Percentiles rank a stretch among this genome's conserved stretches.
Evolutionary conservation across 371 early-diverging fungal genomes (phyloP).

Genomic region (Mucor irregularis): DNA sequence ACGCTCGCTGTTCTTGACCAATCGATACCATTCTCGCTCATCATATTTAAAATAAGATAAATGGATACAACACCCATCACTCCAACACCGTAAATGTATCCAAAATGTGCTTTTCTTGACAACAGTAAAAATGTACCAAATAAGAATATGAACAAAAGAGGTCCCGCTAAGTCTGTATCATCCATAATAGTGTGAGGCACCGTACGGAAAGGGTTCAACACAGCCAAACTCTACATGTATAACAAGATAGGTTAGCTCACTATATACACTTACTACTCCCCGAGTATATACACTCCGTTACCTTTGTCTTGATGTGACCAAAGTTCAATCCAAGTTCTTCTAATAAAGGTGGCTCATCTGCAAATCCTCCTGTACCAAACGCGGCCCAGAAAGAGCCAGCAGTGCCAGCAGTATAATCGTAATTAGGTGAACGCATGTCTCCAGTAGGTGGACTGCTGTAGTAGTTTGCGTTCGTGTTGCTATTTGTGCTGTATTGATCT

Average conservation of each 20-base stretch:
- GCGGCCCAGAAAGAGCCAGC: constrained; percentile 57
- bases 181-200: constrained; percentile 93
- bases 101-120: constrained; percentile 94
- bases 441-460: constrained; percentile 47
- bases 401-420: constrained; percentile 44
- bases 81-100: constrained; percentile 96
- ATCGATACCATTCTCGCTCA: constrained; percentile 90
- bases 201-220: constrained; percentile 86
- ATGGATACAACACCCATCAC: constrained; percentile 87
- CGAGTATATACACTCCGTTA: constrained; percentile 4
- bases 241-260: too few relatives aligned
- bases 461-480: constrained; percentile 34
- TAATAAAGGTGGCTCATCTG: constrained; percentile 86
- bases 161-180: constrained; percentile 95
- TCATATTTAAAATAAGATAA: constrained; percentile 89
- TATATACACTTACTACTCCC: too few relatives aligned
- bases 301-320: constrained; percentile 81
- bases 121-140: constrained; percentile 86
- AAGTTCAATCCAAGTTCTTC: constrained; percentile 96
- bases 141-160: constrained; percentile 85
- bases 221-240: constrained; percentile 83
- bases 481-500: constrained; percentile 50
- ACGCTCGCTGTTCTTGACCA: constrained; percentile 90
- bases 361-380: constrained; percentile 85
- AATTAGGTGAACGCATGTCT: constrained; percentile 52